Percentiles rank a stretch among this genome's conserved stretches.
Conservation (phyloP, 2,329 filamentous ascomycete genomes). For the Lachnellula cervina region DNA sequence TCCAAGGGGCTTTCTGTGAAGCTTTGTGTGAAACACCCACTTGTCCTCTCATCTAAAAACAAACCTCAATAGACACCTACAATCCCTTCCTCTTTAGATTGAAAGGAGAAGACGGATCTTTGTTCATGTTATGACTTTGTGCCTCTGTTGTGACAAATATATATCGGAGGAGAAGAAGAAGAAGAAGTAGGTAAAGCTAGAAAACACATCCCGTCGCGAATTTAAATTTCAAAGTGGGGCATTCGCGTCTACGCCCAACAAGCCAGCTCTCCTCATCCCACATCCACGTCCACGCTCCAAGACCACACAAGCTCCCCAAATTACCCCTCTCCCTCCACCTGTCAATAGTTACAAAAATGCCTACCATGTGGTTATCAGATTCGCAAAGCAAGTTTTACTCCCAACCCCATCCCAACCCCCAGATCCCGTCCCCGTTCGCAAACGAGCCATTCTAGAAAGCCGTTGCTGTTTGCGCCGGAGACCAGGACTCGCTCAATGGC, state of each 20-base stretch:
- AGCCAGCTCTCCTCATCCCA: conserved; percentile 13
- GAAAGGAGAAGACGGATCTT: conserved; percentile 3
- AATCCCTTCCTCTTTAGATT: neutral
- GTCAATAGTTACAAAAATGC: conserved; percentile 25
- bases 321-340: neutral
- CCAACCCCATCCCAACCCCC: conserved; percentile 1
- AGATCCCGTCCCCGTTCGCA: neutral
- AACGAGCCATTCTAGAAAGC: neutral
- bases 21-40: conserved; percentile 5
- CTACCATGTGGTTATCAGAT: conserved; percentile 89
- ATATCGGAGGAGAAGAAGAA: no score
- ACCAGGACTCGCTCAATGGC: conserved; percentile 6
- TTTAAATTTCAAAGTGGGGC: neutral
- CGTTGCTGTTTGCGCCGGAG: conserved; percentile 21
- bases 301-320: neutral
- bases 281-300: neutral
- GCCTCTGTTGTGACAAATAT: neutral
- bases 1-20: conserved; percentile 1
- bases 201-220: neutral
- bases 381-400: conserved; percentile 69
- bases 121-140: conserved; percentile 5
- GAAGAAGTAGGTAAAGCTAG: no score
- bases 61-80: conserved; percentile 1
- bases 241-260: neutral
- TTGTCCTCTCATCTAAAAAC: neutral